Evolutionary conservation across 805 yeast species (phyloP).

Genomic region (Lipomyces oligophaga): DNA sequence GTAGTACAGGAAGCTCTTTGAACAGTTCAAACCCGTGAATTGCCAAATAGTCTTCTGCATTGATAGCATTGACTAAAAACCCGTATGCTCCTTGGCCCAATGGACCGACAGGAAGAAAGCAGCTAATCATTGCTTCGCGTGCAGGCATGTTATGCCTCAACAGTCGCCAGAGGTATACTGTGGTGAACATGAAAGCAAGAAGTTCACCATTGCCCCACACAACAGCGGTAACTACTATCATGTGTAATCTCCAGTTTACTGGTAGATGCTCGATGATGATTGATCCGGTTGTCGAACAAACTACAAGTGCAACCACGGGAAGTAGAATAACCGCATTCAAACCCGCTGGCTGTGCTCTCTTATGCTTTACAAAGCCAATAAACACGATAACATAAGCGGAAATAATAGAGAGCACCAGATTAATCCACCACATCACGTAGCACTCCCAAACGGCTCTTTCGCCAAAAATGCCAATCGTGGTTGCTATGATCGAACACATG

Average conservation of each 20-base stretch:
- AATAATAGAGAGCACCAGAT: constrained; percentile 50
- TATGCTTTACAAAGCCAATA: constrained; percentile 44
- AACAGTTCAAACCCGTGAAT: constrained; percentile 31
- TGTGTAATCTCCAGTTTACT: constrained; percentile 46
- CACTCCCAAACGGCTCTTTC: constrained; percentile 45
- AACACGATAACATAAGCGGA: constrained; percentile 63
- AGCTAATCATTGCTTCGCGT: constrained; percentile 45
- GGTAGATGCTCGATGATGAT: constrained; percentile 48
- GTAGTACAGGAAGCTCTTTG: constrained; percentile 33
- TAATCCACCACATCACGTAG: constrained; percentile 74
- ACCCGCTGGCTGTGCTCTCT: constrained; percentile 38
- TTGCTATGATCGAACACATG: constrained; percentile 58
- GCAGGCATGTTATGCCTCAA: constrained; percentile 55
- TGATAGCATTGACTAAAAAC: constrained; percentile 52
- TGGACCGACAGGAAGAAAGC: constrained; percentile 75
- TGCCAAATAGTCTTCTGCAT: constrained; percentile 34
- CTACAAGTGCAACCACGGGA: constrained; percentile 79
- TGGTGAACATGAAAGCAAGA: constrained; percentile 53
- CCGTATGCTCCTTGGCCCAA: constrained; percentile 82
- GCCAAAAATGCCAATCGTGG: constrained; percentile 47
- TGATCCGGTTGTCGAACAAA: constrained; percentile 68
- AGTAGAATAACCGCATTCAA: constrained; percentile 59
- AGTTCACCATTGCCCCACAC: constrained; percentile 68
- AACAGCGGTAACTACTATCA: constrained; percentile 52
- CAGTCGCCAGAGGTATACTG: constrained; percentile 59